phyloP scores from a whole-genome alignment of 1,139 yeast genomes.

The Yamadazyma sp. region DNA sequence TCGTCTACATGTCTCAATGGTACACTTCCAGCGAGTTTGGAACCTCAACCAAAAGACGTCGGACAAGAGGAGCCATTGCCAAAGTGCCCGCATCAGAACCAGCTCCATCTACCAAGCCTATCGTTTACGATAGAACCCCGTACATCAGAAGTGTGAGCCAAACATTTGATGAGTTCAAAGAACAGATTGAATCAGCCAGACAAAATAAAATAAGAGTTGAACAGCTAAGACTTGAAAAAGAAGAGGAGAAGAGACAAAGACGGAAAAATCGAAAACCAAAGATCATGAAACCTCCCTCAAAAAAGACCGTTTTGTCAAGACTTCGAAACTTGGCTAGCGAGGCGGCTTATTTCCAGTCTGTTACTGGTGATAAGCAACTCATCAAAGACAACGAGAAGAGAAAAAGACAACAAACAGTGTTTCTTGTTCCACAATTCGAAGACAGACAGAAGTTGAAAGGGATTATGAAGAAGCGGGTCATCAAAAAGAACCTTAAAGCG shows the following conservation, averaged over 20 bases:
- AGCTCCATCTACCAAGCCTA: too few species aligned
- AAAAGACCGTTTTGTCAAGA: neutral
- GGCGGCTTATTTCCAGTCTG: conserved; percentile 39
- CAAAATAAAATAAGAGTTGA: conserved; percentile 4
- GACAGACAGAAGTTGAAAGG: conserved; percentile 16
- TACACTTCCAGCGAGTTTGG: conserved; percentile 21
- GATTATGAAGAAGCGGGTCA: conserved; percentile 8
- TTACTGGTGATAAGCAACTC: conserved; percentile 34
- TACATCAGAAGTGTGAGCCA: neutral
- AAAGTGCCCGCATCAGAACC: neutral
- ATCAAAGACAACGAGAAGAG: conserved; percentile 36
- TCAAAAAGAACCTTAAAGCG: conserved; percentile 8
- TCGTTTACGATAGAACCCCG: too few species aligned
- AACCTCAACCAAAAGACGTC: conserved; percentile 8
- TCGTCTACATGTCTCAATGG: conserved; percentile 42
- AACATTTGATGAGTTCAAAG: conserved; percentile 9
- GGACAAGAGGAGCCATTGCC: conserved; percentile 3
- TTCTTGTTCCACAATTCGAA: conserved; percentile 25
- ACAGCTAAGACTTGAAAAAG: conserved; percentile 8
- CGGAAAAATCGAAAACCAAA: conserved; percentile 9
- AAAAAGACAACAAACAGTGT: conserved; percentile 27
- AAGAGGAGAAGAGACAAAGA: conserved; percentile 12
- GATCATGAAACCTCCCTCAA: neutral
- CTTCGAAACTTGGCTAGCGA: conserved; percentile 21
- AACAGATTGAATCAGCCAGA: conserved; percentile 4